Conservation (phyloP, 306 rosid genomes). For the Benincasa hispida region DNA sequence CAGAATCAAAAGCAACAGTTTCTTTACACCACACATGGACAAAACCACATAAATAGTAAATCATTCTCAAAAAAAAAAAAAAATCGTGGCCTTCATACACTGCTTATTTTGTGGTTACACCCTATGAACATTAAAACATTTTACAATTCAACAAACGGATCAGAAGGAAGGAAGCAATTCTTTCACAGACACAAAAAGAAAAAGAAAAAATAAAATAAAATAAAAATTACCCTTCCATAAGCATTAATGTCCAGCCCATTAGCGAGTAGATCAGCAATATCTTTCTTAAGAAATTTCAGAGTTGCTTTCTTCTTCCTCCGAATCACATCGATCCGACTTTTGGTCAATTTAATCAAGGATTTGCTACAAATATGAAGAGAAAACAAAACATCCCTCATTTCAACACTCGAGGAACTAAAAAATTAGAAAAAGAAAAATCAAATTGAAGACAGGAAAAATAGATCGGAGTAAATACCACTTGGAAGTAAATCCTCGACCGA, state of each 20-base stretch:
- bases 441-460: background rate
- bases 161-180: background rate
- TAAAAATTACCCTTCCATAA: conserved; percentile 50
- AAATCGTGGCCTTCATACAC: background rate
- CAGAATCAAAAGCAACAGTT: conserved; percentile 8
- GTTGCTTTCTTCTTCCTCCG: conserved; percentile 89
- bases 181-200: background rate
- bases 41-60: background rate
- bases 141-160: background rate
- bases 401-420: background rate
- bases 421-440: background rate
- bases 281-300: conserved; percentile 80
- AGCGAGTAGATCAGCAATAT: conserved; percentile 71
- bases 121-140: background rate
- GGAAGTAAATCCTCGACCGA: conserved; percentile 72
- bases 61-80: background rate
- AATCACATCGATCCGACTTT: conserved; percentile 84
- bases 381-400: background rate
- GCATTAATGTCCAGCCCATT: conserved; percentile 77
- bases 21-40: background rate
- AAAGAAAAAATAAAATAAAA: background rate
- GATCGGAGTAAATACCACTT: conserved; percentile 54
- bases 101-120: background rate
- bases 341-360: conserved; percentile 64
- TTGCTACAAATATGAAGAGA: conserved; percentile 31